These are phyloP conservation scores for Hysterangium stoloniferum DNA, from an alignment of 768 basidiomycete genomes.

Conservation along the genomic window DNA sequence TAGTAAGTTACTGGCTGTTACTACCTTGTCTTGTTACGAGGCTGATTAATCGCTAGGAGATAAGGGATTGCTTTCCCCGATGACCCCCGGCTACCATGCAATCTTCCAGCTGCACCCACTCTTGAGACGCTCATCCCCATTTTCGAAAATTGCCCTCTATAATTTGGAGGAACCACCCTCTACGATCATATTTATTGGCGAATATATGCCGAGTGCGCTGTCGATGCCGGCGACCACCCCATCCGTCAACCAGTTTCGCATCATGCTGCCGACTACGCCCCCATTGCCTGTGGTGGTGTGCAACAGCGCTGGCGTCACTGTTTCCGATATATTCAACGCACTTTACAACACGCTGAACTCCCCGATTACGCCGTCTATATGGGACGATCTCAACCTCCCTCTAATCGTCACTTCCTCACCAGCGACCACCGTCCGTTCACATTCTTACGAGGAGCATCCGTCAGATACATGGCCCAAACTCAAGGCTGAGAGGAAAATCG, in stretches of 20 bases:
- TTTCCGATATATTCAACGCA: constrained; percentile 6
- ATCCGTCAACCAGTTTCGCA: background rate
- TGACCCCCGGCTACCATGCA: background rate
- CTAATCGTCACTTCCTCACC: background rate
- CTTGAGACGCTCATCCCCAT: background rate
- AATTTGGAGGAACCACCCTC: background rate
- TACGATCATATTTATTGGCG: background rate
- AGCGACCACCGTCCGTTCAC: background rate
- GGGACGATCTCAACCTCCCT: constrained; percentile 7
- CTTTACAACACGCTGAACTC: constrained; percentile 3
- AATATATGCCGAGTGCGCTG: background rate
- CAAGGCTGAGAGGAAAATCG: constrained; percentile 1
- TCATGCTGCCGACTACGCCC: constrained; percentile 6
- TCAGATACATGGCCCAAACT: background rate
- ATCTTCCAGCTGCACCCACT: background rate
- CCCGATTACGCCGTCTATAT: background rate
- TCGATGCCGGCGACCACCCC: constrained; percentile 3
- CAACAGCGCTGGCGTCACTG: constrained; percentile 2
- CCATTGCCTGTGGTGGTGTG: constrained; percentile 1
- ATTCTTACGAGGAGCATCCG: background rate
- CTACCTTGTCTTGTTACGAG: background rate
- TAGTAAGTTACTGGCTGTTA: background rate
- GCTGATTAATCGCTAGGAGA: background rate
- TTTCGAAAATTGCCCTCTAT: constrained; percentile 6
- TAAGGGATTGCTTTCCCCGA: background rate